A percentile compares a stretch with the other conserved stretches of the same genome.
Evolutionary conservation across 768 basidiomycete species (phyloP).

Genomic region (Brasilioporus rufonigricans): DNA sequence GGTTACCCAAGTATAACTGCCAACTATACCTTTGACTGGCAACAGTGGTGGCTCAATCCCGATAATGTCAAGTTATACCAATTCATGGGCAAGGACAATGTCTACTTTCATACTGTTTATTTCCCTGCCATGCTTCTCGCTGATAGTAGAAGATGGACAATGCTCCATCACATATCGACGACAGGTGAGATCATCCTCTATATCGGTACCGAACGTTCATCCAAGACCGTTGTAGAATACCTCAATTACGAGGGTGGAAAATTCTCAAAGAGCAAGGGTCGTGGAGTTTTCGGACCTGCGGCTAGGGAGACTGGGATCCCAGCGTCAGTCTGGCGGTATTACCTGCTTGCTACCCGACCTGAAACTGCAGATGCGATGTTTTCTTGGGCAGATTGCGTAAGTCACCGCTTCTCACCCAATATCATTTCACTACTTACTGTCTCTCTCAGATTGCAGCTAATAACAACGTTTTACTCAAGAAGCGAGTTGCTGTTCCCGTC

Average conservation of each 20-base stretch:
- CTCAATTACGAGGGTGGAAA: constrained; percentile 98
- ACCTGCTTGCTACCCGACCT: constrained; percentile 87
- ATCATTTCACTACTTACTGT: background rate
- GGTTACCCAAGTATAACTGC: constrained; percentile 98
- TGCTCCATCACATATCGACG: constrained; percentile 88
- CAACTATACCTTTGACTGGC: constrained; percentile 92
- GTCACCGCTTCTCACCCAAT: constrained; percentile 23
- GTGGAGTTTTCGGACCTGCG: constrained; percentile 94
- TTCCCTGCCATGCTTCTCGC: constrained; percentile 89
- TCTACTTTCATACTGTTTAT: constrained; percentile 97
- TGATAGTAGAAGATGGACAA: constrained; percentile 92
- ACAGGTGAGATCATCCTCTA: constrained; percentile 61
- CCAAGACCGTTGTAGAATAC: constrained; percentile 61
- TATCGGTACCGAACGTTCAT: background rate
- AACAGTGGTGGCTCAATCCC: constrained; percentile 95
- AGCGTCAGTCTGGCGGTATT: constrained; percentile 95
- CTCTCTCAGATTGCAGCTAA: constrained; percentile 74
- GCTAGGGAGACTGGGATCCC: constrained; percentile 94
- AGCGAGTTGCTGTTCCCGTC: constrained; percentile 45
- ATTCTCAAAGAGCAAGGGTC: constrained; percentile 96
- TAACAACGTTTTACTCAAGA: constrained; percentile 92
- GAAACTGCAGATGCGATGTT: constrained; percentile 96
- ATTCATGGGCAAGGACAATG: constrained; percentile 99
- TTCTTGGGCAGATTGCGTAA: constrained; percentile 92
- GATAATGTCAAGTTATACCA: constrained; percentile 90